phyloP scores from a whole-genome alignment of 2,329 filamentous ascomycete genomes.

The Cordyceps tenuipes region DNA sequence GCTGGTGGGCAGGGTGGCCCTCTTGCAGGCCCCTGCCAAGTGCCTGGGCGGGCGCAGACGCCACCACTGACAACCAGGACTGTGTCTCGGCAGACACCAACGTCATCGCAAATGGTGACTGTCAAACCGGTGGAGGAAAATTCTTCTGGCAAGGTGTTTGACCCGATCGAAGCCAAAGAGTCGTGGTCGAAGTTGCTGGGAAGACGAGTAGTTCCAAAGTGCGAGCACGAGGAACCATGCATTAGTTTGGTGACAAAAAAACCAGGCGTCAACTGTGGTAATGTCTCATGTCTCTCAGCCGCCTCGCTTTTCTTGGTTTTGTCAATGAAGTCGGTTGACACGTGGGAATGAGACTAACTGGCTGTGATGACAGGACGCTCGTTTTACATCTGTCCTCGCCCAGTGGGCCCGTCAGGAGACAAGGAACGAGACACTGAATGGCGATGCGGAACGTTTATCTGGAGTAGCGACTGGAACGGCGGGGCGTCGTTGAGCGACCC shows the following conservation, averaged over 20 bases:
- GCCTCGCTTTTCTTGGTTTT: not conserved
- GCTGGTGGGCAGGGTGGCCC: not conserved
- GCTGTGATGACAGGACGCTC: slow-evolving; percentile 40
- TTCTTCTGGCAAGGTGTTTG: slow-evolving; percentile 39
- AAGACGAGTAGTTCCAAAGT: slow-evolving; percentile 65
- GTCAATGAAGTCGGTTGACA: not conserved
- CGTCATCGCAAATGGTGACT: not conserved
- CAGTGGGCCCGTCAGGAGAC: slow-evolving; percentile 74
- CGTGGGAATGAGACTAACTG: not conserved
- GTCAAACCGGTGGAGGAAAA: not conserved
- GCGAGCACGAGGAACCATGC: slow-evolving; percentile 84
- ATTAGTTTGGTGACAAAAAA: slow-evolving; percentile 81
- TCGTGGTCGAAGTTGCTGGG: slow-evolving; percentile 80
- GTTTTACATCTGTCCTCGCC: slow-evolving; percentile 59
- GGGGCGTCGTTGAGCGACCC: slow-evolving; percentile 10
- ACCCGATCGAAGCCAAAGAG: slow-evolving; percentile 66
- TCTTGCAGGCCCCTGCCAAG: not conserved
- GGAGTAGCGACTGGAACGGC: slow-evolving; percentile 51
- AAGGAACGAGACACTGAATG: slow-evolving; percentile 81
- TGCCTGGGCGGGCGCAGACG: not conserved
- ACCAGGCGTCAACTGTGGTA: slow-evolving; percentile 70
- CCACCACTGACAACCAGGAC: not conserved
- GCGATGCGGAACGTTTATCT: slow-evolving; percentile 79
- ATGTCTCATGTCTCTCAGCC: not conserved
- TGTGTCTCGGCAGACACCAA: not conserved